Evolutionary conservation across 139 green algal species (phyloP).

Genomic region (Chlorella sp.): DNA sequence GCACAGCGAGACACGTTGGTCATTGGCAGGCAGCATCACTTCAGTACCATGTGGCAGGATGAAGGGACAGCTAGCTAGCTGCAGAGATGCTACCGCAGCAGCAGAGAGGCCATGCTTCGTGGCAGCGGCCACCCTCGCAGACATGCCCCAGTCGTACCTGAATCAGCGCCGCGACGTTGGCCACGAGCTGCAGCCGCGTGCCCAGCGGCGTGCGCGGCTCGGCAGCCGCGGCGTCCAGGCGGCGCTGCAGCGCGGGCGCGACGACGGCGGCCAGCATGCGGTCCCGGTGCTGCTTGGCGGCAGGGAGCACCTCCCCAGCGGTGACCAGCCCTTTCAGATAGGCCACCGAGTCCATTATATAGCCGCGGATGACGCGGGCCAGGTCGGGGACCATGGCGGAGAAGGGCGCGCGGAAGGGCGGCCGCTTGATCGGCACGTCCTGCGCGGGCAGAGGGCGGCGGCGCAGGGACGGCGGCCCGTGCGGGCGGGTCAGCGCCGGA

Average conservation of each 20-base stretch:
- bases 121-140: too few relatives aligned
- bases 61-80: too few relatives aligned
- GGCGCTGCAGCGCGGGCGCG: constrained; percentile 27
- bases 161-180: constrained; percentile 53
- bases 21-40: too few relatives aligned
- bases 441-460: background rate
- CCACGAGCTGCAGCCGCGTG: constrained; percentile 46
- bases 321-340: constrained; percentile 60
- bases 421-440: constrained; percentile 21
- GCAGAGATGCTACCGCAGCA: too few relatives aligned
- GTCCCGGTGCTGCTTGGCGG: constrained; percentile 54
- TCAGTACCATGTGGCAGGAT: too few relatives aligned
- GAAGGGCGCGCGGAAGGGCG: constrained; percentile 55
- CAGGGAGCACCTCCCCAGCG: constrained; percentile 59
- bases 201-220: constrained; percentile 12
- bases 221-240: constrained; percentile 16
- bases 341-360: constrained; percentile 45
- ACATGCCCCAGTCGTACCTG: too few relatives aligned
- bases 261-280: constrained; percentile 47
- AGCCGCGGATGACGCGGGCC: constrained; percentile 34
- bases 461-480: too few relatives aligned
- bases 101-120: too few relatives aligned
- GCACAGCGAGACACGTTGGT: too few relatives aligned
- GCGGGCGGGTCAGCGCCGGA: too few relatives aligned
- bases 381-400: constrained; percentile 44